Evolutionary conservation across 2,329 filamentous ascomycete genomes (phyloP).

Genomic region (Pestalotiopsis sp.): DNA sequence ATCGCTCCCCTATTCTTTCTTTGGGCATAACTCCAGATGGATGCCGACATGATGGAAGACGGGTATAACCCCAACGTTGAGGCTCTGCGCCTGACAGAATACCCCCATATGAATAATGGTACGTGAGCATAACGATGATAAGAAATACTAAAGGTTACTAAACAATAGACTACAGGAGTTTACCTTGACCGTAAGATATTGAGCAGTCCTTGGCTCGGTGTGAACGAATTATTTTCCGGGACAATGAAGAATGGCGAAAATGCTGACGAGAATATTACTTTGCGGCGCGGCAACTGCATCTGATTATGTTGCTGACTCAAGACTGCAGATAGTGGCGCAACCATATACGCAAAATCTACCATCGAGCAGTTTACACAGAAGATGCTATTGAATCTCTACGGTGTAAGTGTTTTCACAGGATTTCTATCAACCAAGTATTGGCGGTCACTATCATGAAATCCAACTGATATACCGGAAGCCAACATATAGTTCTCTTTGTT

Average conservation of each 20-base stretch:
- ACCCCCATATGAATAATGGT: constrained; percentile 45
- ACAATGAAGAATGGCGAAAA: background rate
- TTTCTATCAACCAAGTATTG: background rate
- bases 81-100: constrained; percentile 38
- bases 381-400: constrained; percentile 60
- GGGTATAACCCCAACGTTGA: constrained; percentile 30
- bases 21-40: background rate
- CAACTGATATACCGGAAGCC: too few relatives aligned
- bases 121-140: constrained; percentile 6
- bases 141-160: background rate
- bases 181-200: constrained; percentile 51
- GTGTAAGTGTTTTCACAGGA: constrained; percentile 24
- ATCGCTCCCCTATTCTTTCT: background rate
- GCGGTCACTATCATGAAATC: too few relatives aligned
- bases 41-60: background rate
- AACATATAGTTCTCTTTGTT: too few relatives aligned
- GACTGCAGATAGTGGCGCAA: constrained; percentile 48
- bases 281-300: background rate
- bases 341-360: constrained; percentile 60
- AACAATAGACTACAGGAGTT: constrained; percentile 32
- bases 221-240: background rate
- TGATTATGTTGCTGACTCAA: background rate
- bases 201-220: background rate
- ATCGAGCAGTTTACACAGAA: constrained; percentile 56
- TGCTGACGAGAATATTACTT: background rate